Base-by-base conservation (phyloP, 2,329 filamentous ascomycete species). In the Beauveria varroae region DNA sequence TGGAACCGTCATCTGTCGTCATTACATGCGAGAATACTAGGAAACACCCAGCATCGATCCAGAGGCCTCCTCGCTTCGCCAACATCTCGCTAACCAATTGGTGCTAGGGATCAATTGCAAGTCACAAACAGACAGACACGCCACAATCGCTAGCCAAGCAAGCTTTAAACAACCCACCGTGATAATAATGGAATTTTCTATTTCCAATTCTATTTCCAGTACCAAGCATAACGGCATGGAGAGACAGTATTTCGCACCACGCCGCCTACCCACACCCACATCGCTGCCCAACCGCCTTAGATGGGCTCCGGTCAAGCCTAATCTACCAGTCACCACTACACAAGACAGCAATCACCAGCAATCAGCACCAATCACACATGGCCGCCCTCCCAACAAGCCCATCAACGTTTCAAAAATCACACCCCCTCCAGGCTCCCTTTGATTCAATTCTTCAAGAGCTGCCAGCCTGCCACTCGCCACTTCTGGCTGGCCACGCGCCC, bases 221-320 rank as follows among this genome's bases (percentile, higher is more conserved):
- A 12, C 30, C 30, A 34, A 12, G 10, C 30, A 34, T 10, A 34
- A 34, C 30, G 30, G 30, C 30, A 34, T 10, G 30, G 10, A 34
- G 30, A 34, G 30, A 26, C 40, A 30, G n/a, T 12, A 43, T 44
- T 55, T 18, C 40, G 24, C 40, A 20, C 22, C 22, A 44, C 14
- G 20, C 18, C 26, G 6, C 18, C 43, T 20, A 46, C n/a, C 24
- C 28, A 46, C 52, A 30, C 14, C 26, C 41, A 16, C 41, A 16
- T 57, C 41, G 54, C 54, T 47, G 54, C 54, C 54, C 54, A 57
- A 57, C 54, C 20, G 26, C 41, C 54, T 26, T 22, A 30, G 12
- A 28, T 30, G n/a, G 53, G 52, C 24, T 44, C 53, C 40, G 18
- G 5, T 37, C 43, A 18, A 20, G 43, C 54, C 54, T n/a, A 57